Evolutionary conservation across 129 eudicot species (phyloP).

Genomic region (Lactuca sativa): DNA sequence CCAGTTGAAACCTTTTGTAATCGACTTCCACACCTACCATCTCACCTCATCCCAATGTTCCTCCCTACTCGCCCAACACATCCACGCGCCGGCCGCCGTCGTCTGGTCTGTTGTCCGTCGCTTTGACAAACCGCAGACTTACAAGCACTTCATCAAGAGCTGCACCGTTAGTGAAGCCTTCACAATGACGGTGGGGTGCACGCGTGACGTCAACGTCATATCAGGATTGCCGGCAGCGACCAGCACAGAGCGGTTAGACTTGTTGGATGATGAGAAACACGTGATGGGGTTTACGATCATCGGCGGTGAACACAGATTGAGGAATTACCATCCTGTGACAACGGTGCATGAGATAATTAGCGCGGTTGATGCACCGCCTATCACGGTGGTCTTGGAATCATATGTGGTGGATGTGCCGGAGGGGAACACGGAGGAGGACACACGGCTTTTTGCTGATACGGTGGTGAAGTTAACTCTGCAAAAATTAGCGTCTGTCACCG

Average conservation of each 20-base stretch:
- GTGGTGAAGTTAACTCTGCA: slow-evolving; percentile 84
- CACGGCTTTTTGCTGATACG: slow-evolving; percentile 88
- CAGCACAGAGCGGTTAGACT: slow-evolving; percentile 69
- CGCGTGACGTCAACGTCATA: slow-evolving; percentile 78
- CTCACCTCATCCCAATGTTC: slow-evolving; percentile 65
- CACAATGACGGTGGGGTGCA: slow-evolving; percentile 54
- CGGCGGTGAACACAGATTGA: slow-evolving; percentile 88
- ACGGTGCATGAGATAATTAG: slow-evolving; percentile 49
- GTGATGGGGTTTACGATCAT: slow-evolving; percentile 70
- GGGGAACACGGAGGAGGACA: slow-evolving; percentile 88
- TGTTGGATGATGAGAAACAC: slow-evolving; percentile 62
- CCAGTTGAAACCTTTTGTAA: slow-evolving; percentile 29
- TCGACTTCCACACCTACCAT: slow-evolving; percentile 70
- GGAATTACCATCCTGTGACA: slow-evolving; percentile 75
- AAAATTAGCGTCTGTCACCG: slow-evolving; percentile 63
- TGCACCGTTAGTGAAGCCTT: slow-evolving; percentile 51
- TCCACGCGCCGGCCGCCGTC: slow-evolving; percentile 74
- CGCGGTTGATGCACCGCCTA: slow-evolving; percentile 30
- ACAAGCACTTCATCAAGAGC: slow-evolving; percentile 94
- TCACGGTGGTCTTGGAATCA: slow-evolving; percentile 67
- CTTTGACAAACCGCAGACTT: slow-evolving; percentile 80
- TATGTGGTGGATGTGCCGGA: slow-evolving; percentile 85
- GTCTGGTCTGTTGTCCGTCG: slow-evolving; percentile 91
- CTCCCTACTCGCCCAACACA: slow-evolving; percentile 73
- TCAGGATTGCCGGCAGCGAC: slow-evolving; percentile 92